These are phyloP conservation scores for Sclerotinia sclerotiorum DNA, from an alignment of 2,329 filamentous ascomycete species.

Conservation along the genomic window DNA sequence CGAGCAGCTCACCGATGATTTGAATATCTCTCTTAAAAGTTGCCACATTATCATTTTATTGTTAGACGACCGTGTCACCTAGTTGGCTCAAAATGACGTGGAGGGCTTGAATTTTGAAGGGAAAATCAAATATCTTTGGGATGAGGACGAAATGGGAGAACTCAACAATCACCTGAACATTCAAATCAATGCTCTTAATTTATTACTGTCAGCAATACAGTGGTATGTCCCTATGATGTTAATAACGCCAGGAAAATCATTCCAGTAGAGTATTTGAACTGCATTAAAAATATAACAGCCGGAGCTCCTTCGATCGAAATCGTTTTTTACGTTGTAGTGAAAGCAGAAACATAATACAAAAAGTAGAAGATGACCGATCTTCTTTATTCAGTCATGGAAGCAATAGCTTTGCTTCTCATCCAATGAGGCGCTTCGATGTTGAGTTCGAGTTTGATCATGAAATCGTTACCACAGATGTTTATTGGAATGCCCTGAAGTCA, in stretches of 20 bases:
- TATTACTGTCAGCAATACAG: background rate
- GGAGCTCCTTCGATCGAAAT: conserved; percentile 8
- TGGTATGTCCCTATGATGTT: background rate
- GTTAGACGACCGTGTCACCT: background rate
- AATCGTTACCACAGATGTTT: background rate
- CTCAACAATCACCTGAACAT: conserved; percentile 3
- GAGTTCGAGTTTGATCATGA: conserved; percentile 17
- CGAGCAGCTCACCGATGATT: conserved; percentile 8
- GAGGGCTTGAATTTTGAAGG: background rate
- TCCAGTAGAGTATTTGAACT: background rate
- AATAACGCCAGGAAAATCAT: background rate
- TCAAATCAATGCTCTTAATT: conserved; percentile 9
- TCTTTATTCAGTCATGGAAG: background rate
- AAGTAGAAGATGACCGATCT: background rate
- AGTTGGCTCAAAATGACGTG: background rate
- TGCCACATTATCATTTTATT: background rate
- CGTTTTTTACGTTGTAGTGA: background rate
- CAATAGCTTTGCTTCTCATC: background rate
- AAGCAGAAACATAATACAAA: background rate
- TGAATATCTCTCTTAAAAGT: background rate
- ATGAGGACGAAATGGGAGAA: background rate
- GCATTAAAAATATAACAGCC: background rate
- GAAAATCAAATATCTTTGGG: background rate
- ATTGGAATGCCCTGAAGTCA: conserved; percentile 1
- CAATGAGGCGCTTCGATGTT: background rate